A percentile compares a stretch with the other conserved stretches of the same genome.
Conservation (phyloP, 2,329 filamentous ascomycete species). For the Cyphellophora europaea region DNA sequence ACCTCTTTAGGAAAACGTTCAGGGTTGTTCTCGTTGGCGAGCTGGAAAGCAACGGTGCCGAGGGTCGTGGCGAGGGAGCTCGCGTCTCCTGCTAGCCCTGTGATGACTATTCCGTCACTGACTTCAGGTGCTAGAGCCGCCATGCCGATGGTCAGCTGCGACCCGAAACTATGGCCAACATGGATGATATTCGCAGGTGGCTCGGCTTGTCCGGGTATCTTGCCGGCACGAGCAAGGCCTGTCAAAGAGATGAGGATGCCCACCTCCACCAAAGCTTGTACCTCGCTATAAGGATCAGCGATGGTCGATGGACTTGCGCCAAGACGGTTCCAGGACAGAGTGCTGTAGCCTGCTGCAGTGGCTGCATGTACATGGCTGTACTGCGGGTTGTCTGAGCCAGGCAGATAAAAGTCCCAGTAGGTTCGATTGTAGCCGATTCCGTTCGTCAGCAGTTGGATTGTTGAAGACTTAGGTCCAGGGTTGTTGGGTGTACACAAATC, state of each 20-base stretch:
- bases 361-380: constrained; percentile 12
- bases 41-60: constrained; percentile 14
- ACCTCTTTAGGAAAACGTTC: constrained; percentile 24
- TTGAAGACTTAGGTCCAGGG: constrained; percentile 8
- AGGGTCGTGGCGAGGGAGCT: constrained; percentile 32
- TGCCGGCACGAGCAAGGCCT: constrained; percentile 12
- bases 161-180: constrained; percentile 29
- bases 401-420: constrained; percentile 16
- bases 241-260: constrained; percentile 30
- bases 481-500: constrained; percentile 11
- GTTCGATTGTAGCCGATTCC: constrained; percentile 13
- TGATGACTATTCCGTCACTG: constrained; percentile 30
- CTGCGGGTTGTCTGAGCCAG: constrained; percentile 6
- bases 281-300: constrained; percentile 29
- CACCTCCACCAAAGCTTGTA: constrained; percentile 30
- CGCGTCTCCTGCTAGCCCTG: constrained; percentile 35
- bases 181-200: constrained; percentile 27
- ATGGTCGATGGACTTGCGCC: constrained; percentile 28
- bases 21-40: constrained; percentile 22
- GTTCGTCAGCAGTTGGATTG: constrained; percentile 12
- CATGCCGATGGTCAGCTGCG: constrained; percentile 23
- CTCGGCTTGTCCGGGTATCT: constrained; percentile 11
- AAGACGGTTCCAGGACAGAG: constrained; percentile 31
- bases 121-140: constrained; percentile 23
- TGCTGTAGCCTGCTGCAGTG: constrained; percentile 26